Percentiles rank a stretch among this genome's conserved stretches.
Evolutionary conservation across 1,284 basidiomycete genomes (phyloP).

Genomic region (Macrocystidia cucumis): DNA sequence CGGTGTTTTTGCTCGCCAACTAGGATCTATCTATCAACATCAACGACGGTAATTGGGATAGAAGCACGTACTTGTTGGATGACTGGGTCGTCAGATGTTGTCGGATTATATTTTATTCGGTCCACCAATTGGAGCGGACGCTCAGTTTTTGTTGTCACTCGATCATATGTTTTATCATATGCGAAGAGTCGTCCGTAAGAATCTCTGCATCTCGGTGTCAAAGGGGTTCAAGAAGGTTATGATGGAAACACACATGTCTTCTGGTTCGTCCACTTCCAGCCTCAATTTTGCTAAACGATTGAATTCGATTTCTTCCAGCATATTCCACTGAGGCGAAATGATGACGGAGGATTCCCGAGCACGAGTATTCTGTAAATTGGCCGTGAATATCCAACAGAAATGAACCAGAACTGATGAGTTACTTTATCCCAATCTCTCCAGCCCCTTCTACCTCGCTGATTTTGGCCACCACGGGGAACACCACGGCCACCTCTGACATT

Average conservation of each 20-base stretch:
- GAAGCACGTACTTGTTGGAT: conserved; percentile 67
- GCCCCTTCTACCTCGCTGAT: conserved; percentile 60
- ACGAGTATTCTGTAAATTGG: conserved; percentile 81
- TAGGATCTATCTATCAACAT: conserved; percentile 22
- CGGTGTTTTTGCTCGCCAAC: conserved; percentile 75
- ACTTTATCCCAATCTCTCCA: conserved; percentile 97
- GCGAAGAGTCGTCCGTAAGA: conserved; percentile 87
- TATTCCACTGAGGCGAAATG: conserved; percentile 87
- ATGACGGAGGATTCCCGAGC: conserved; percentile 92
- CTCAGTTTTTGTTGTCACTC: conserved; percentile 90
- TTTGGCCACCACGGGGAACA: conserved; percentile 20
- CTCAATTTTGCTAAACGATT: conserved; percentile 87
- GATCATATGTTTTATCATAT: conserved; percentile 95
- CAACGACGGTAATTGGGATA: conserved; percentile 7
- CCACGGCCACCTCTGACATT: conserved; percentile 45
- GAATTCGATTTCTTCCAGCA: conserved; percentile 98
- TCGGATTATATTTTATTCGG: conserved; percentile 95
- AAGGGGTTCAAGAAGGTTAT: conserved; percentile 7
- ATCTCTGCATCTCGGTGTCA: conserved; percentile 40
- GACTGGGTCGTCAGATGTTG: conserved; percentile 95
- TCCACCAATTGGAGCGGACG: conserved; percentile 88
- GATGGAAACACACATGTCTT: conserved; percentile 63
- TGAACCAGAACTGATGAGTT: too few relatives aligned
- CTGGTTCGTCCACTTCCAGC: conserved; percentile 87
- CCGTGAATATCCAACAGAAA: too few relatives aligned